Evolutionary conservation across 2,329 filamentous ascomycete genomes (phyloP).

Genomic region (Paracoccidioides brasiliensis): DNA sequence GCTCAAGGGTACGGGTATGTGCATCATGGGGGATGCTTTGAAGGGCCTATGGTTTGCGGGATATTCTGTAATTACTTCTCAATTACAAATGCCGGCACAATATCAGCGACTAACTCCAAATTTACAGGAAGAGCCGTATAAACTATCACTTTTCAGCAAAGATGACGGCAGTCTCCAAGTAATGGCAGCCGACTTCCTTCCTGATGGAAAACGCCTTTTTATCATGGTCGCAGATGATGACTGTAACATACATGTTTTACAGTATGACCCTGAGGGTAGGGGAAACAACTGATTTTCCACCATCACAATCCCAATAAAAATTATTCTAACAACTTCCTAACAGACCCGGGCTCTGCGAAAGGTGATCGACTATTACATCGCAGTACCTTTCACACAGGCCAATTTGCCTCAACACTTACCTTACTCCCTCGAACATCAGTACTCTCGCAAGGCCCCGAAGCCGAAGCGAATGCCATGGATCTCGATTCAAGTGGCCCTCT

Average conservation of each 20-base stretch:
- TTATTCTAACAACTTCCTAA: background rate
- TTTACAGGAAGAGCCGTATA: constrained; percentile 73
- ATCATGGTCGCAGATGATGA: constrained; percentile 75
- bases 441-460: constrained; percentile 26
- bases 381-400: constrained; percentile 76
- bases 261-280: constrained; percentile 90
- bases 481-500: constrained; percentile 9
- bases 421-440: constrained; percentile 55
- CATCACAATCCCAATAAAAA: background rate
- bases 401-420: constrained; percentile 60
- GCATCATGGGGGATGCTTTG: constrained; percentile 75
- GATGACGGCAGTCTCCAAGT: constrained; percentile 66
- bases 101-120: background rate
- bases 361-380: constrained; percentile 78
- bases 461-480: constrained; percentile 28
- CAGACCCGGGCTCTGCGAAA: constrained; percentile 85
- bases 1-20: constrained; percentile 69
- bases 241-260: constrained; percentile 73
- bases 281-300: constrained; percentile 12
- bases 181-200: constrained; percentile 73
- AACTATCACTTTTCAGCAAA: constrained; percentile 86
- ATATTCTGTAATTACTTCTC: constrained; percentile 51
- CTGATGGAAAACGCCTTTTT: constrained; percentile 68
- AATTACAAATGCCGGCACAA: background rate
- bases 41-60: constrained; percentile 95